phyloP scores from a whole-genome alignment of 2,329 filamentous ascomycete species.

The Leptographium wingfieldii region DNA sequence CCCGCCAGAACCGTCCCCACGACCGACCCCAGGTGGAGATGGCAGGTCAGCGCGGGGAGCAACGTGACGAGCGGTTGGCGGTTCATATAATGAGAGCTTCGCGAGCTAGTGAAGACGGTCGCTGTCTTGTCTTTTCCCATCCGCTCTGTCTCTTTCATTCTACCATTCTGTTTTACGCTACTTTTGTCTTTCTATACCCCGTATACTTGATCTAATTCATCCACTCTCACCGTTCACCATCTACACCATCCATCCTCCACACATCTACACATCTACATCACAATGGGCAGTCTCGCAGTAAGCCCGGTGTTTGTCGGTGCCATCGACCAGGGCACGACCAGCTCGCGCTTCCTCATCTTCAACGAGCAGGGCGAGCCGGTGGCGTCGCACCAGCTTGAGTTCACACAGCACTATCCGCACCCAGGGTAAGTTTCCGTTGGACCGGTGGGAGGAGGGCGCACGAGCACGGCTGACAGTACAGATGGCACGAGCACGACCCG shows the following conservation, averaged over 20 bases:
- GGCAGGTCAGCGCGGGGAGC: too few species aligned
- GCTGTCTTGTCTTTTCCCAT: background rate
- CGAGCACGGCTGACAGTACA: slow-evolving; percentile 19
- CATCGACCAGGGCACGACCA: slow-evolving; percentile 86
- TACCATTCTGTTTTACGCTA: background rate
- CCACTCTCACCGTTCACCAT: too few species aligned
- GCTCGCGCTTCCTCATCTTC: slow-evolving; percentile 82
- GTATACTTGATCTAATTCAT: too few species aligned
- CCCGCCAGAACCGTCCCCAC: too few species aligned
- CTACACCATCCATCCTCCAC: too few species aligned
- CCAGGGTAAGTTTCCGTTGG: slow-evolving; percentile 52
- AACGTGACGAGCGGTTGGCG: too few species aligned
- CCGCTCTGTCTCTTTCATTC: background rate
- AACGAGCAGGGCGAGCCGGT: slow-evolving; percentile 64
- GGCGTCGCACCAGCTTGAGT: slow-evolving; percentile 75
- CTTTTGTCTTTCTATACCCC: too few species aligned
- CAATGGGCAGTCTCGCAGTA: background rate
- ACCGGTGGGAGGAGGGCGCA: too few species aligned
- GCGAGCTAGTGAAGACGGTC: background rate
- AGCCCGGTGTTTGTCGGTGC: slow-evolving; percentile 60
- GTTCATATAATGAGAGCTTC: too few species aligned
- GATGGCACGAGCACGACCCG: slow-evolving; percentile 86
- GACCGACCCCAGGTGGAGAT: too few species aligned
- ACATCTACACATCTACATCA: background rate
- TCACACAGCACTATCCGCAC: slow-evolving; percentile 71